Conservation (phyloP, 2,329 filamentous ascomycete species). For the Sclerotinia glacialis region DNA sequence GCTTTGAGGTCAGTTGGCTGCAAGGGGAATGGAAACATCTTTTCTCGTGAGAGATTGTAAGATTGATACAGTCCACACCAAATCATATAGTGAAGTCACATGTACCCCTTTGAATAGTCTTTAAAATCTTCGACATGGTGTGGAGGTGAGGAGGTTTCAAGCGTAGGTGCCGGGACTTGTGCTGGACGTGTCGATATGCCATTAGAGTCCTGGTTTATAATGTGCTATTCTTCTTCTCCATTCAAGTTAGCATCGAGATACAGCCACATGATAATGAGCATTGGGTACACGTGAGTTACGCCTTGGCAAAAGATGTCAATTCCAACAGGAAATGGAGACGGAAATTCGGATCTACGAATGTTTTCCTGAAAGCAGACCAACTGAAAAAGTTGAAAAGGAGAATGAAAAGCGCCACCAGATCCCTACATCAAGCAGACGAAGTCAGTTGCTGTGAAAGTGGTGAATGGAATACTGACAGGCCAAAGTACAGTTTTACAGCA, state of each 20-base stretch:
- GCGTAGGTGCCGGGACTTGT: not conserved
- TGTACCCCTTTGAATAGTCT: too few relatives aligned
- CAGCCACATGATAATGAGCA: not conserved
- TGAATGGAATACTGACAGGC: not conserved
- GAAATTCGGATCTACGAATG: constrained; percentile 22
- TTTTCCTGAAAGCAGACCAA: constrained; percentile 23
- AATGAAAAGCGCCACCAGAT: constrained; percentile 21
- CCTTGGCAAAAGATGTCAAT: constrained; percentile 5
- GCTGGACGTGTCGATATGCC: not conserved
- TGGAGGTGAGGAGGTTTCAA: not conserved
- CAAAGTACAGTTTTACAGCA: constrained; percentile 1
- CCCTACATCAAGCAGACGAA: constrained; percentile 22
- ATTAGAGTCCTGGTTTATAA: not conserved
- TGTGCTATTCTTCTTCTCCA: not conserved
- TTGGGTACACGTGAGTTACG: not conserved
- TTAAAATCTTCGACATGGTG: not conserved
- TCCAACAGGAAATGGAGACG: constrained; percentile 20
- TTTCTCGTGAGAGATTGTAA: not conserved
- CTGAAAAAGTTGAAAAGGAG: constrained; percentile 22
- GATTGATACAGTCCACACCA: not conserved
- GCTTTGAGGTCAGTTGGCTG: not conserved
- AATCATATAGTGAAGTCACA: not conserved
- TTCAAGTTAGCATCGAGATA: not conserved
- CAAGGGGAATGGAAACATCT: not conserved
- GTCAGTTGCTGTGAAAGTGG: not conserved